Base-by-base conservation (phyloP, 1,284 basidiomycete species). In the Moniliophthora roreri region DNA sequence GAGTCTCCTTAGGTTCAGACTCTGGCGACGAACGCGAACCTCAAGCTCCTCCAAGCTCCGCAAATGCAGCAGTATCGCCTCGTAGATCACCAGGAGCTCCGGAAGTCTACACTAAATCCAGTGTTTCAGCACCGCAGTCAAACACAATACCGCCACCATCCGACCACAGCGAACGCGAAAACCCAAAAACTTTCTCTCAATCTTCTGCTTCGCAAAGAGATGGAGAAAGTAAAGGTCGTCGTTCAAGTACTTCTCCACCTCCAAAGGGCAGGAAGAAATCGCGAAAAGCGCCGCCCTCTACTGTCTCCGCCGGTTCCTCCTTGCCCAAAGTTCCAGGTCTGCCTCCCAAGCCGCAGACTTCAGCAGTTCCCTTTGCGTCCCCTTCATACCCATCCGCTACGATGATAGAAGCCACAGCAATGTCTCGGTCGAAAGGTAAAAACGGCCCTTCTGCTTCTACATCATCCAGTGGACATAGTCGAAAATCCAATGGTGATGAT, bases 291-390 rank as follows among this genome's bases (percentile, higher is more conserved):
- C 49, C 62, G 56, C 47, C 60, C 53, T 54, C 51, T 37, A 16
- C 62, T 58, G 23, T 60, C 64, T 41, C 68, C 71, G 50, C 69
- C 24, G 8, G 69, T 23, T 63, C 73, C 41, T 46, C 62, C 40
- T 46, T 61, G 28, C 58, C 60, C 48, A 52, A 63, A 44, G 63
- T 76, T 9, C 88, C 89, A 63, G 85, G 85, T 16, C 75, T 90
- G 15, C 87, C 87, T 20, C 81, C 88, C 2, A 90, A 90, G 66
- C 88, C 87, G 34, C 72, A 81, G 41, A 73, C 78, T 36, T 71
- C 78, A 48, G 75, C 66, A 53, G 74, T 81, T 23, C 77, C 81
- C 47, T 81, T 78, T 62, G 66, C 81, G 42, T 77, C 79, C 52
- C 77, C 81, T 48, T 76, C 81, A 62, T 78, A 81, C 61, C 74